Evolutionary conservation across 1,139 yeast species (phyloP).

Genomic region (Yamadazyma taylorii): DNA sequence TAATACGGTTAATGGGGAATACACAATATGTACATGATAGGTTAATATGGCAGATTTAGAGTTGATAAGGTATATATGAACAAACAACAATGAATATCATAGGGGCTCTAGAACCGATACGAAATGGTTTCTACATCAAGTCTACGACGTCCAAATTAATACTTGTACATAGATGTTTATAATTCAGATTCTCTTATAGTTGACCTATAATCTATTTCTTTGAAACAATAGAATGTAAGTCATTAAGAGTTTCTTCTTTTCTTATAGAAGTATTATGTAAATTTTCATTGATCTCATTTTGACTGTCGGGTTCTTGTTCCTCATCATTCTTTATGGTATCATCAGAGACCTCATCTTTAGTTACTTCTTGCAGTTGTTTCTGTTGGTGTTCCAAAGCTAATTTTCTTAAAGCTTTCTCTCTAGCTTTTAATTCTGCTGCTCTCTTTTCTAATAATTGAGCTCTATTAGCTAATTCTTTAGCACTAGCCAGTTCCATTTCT

Average conservation of each 20-base stretch:
- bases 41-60: no score
- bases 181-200: not conserved
- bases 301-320: no score
- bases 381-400: slow-evolving; percentile 24
- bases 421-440: slow-evolving; percentile 70
- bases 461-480: slow-evolving; percentile 66
- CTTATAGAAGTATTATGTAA: slow-evolving; percentile 9
- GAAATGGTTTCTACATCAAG: no score
- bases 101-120: no score
- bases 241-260: slow-evolving; percentile 57
- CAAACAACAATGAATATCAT: no score
- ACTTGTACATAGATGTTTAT: no score
- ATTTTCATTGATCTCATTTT: slow-evolving; percentile 3
- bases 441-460: slow-evolving; percentile 76
- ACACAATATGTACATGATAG: no score
- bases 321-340: slow-evolving; percentile 1
- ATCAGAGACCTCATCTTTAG: not conserved
- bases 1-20: no score
- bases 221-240: slow-evolving; percentile 45
- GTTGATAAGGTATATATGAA: no score
- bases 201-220: slow-evolving; percentile 3
- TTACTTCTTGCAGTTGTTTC: not conserved
- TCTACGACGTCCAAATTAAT: not conserved
- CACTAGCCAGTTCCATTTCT: slow-evolving; percentile 75
- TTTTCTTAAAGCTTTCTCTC: slow-evolving; percentile 55